A percentile compares a stretch with the other conserved stretches of the same genome.
These are phyloP conservation scores for Pichia sp. DNA, from an alignment of 1,139 yeast species.

Conservation along the genomic window DNA sequence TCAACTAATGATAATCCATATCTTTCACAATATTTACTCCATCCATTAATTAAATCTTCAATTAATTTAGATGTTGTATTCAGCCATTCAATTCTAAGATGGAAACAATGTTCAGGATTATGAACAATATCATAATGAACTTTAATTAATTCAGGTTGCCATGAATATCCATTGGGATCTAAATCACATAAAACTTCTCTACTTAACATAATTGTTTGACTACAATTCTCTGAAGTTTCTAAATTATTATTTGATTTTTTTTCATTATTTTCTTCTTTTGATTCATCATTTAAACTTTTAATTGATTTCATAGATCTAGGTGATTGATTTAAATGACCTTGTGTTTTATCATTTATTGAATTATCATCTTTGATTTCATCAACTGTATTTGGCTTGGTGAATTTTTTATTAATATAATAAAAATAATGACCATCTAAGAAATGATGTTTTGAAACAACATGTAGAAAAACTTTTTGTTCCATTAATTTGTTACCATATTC, in stretches of 20 bases:
- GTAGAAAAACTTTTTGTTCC: slow-evolving; percentile 65
- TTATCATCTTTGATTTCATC: neutral
- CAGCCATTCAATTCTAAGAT: slow-evolving; percentile 86
- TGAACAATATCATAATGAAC: slow-evolving; percentile 91
- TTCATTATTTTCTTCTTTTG: neutral
- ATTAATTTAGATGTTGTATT: slow-evolving; percentile 83
- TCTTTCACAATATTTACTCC: slow-evolving; percentile 79
- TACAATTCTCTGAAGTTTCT: neutral
- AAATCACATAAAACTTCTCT: slow-evolving; percentile 64
- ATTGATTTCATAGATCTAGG: neutral
- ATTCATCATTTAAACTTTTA: neutral
- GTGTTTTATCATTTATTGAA: neutral
- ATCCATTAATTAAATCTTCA: slow-evolving; percentile 76
- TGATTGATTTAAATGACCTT: neutral
- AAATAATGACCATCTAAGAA: slow-evolving; percentile 91
- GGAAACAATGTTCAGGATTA: slow-evolving; percentile 93
- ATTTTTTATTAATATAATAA: slow-evolving; percentile 60
- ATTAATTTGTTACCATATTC: slow-evolving; percentile 70
- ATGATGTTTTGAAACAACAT: slow-evolving; percentile 77
- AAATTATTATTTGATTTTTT: neutral
- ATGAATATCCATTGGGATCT: slow-evolving; percentile 67
- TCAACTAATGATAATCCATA: slow-evolving; percentile 87
- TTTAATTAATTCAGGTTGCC: slow-evolving; percentile 68
- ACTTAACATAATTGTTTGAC: slow-evolving; percentile 41
- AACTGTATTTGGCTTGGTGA: neutral